These are phyloP conservation scores for Magnolia sinica DNA, from an alignment of 164 flowering plant species.

Conservation along the genomic window DNA sequence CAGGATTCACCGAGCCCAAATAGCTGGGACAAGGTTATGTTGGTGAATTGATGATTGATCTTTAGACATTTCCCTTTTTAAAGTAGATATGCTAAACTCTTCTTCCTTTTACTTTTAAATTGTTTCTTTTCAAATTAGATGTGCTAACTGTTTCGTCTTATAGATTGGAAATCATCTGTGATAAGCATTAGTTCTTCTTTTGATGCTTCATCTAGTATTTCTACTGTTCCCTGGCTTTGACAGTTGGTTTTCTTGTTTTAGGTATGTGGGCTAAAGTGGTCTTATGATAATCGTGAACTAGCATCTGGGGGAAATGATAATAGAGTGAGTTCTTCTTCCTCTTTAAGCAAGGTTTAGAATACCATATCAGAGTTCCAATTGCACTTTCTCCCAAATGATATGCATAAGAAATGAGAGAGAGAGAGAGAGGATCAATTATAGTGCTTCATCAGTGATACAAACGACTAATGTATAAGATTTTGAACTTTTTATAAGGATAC, in stretches of 20 bases:
- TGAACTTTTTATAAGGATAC: not conserved
- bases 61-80: not conserved
- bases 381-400: too few species aligned
- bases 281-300: conserved; percentile 90
- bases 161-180: not conserved
- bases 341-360: not conserved
- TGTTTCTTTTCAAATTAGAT: too few species aligned
- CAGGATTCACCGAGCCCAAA: too few species aligned
- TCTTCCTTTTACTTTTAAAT: not conserved
- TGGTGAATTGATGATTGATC: not conserved
- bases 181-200: not conserved
- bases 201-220: conserved; percentile 5
- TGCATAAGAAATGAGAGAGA: too few species aligned
- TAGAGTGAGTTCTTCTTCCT: conserved; percentile 41
- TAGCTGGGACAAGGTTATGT: not conserved
- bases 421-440: not conserved
- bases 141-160: not conserved
- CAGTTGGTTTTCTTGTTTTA: conserved; percentile 13
- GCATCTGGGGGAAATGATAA: conserved; percentile 99
- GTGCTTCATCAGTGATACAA: not conserved
- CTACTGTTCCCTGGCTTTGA: conserved; percentile 4
- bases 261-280: conserved; percentile 99
- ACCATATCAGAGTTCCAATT: too few species aligned
- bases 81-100: not conserved
- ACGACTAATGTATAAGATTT: too few species aligned